Conservation (phyloP, 179 eudicot genomes). For the Pouteria campechiana region DNA sequence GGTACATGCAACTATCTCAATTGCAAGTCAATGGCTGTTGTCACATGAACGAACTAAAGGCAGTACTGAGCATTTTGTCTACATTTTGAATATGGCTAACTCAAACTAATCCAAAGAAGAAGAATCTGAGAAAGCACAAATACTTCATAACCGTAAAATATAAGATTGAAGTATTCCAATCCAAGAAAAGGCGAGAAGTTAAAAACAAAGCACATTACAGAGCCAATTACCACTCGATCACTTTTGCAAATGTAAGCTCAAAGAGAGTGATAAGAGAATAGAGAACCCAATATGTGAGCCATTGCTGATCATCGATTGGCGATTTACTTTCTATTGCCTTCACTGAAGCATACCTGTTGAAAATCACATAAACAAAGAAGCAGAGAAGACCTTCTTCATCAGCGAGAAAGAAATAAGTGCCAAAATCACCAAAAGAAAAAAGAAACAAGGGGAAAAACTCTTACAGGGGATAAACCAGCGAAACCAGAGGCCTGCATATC, state of each 20-base stretch:
- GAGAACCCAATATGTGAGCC: constrained; percentile 95
- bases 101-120: too few species aligned
- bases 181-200: too few species aligned
- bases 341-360: constrained; percentile 73
- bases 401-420: neutral
- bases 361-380: neutral
- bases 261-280: constrained; percentile 88
- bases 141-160: too few species aligned
- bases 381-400: neutral
- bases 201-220: too few species aligned
- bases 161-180: too few species aligned
- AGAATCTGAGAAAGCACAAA: too few species aligned
- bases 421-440: neutral
- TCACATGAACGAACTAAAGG: too few species aligned
- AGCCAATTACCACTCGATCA: constrained; percentile 66
- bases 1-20: too few species aligned
- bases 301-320: constrained; percentile 73
- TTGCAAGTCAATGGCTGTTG: too few species aligned
- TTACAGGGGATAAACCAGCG: constrained; percentile 91
- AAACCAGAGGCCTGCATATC: constrained; percentile 78
- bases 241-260: constrained; percentile 78
- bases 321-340: constrained; percentile 87
- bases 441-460: constrained; percentile 9
- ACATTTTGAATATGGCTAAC: too few species aligned
- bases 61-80: too few species aligned